phyloP scores from a whole-genome alignment of 2,329 filamentous ascomycete genomes.

The Stachybotrys chlorohalonatus region DNA sequence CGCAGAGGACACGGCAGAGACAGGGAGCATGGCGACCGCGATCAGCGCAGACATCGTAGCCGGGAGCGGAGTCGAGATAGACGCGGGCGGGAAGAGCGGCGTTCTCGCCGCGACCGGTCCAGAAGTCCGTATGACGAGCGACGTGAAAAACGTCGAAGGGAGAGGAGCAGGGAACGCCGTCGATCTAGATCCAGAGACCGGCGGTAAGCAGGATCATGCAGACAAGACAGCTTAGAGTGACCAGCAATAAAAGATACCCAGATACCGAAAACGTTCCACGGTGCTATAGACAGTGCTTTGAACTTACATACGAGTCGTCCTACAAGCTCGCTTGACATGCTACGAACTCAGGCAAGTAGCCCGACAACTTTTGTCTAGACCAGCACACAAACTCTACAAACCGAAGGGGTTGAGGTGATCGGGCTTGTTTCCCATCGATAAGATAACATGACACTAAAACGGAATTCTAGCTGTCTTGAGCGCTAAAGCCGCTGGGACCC shows the following conservation, averaged over 20 bases:
- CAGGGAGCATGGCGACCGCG: constrained; percentile 5
- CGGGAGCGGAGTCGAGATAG: constrained; percentile 15
- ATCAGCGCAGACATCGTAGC: constrained; percentile 19
- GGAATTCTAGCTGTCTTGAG: background rate
- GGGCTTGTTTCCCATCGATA: too few relatives aligned
- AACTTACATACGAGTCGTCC: too few relatives aligned
- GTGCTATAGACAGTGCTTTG: too few relatives aligned
- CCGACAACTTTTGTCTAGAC: too few relatives aligned
- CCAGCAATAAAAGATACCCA: too few relatives aligned
- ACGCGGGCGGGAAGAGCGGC: constrained; percentile 8
- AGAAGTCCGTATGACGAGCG: background rate
- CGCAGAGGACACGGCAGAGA: constrained; percentile 18
- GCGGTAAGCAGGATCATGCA: background rate
- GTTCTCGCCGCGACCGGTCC: background rate
- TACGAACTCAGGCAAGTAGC: too few relatives aligned
- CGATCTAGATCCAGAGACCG: constrained; percentile 4
- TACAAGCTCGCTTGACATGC: too few relatives aligned
- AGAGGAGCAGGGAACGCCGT: constrained; percentile 7
- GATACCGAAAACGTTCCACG: too few relatives aligned
- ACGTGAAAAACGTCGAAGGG: constrained; percentile 4
- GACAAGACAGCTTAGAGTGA: background rate
- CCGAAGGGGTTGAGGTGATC: too few relatives aligned
- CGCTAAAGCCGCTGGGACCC: too few relatives aligned
- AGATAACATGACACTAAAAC: background rate
- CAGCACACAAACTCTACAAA: too few relatives aligned